These are phyloP conservation scores for Fusarium guadeloupense DNA, from an alignment of 2,329 filamentous ascomycete species.

Conservation along the genomic window DNA sequence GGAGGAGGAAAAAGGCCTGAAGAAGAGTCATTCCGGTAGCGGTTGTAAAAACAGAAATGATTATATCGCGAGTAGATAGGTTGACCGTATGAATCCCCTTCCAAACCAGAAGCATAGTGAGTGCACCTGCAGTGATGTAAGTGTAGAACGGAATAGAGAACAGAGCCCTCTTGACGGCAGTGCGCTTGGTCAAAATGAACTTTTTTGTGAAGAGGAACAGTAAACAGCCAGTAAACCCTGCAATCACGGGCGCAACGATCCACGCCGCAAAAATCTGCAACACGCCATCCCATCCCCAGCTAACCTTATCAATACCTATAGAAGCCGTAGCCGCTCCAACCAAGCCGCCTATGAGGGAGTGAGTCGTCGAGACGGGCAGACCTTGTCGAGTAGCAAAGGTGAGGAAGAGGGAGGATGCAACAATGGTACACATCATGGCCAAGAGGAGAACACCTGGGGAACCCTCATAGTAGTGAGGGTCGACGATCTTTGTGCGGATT, in stretches of 20 bases:
- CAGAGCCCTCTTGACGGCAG: slow-evolving; percentile 48
- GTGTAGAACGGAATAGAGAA: slow-evolving; percentile 51
- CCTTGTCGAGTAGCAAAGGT: slow-evolving; percentile 61
- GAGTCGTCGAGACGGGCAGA: slow-evolving; percentile 64
- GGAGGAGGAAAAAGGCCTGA: slow-evolving; percentile 59
- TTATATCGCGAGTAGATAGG: slow-evolving; percentile 33
- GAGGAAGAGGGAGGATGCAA: slow-evolving; percentile 61
- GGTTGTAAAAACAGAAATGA: slow-evolving; percentile 55
- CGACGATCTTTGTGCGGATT: slow-evolving; percentile 64
- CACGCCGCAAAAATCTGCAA: slow-evolving; percentile 53
- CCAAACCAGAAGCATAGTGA: slow-evolving; percentile 63
- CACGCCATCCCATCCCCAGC: slow-evolving; percentile 51
- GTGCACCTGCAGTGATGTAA: slow-evolving; percentile 49
- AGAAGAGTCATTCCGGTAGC: slow-evolving; percentile 54
- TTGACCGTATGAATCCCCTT: slow-evolving; percentile 47
- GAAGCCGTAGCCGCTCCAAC: slow-evolving; percentile 50
- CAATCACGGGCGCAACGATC: slow-evolving; percentile 49
- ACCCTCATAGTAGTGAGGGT: slow-evolving; percentile 60
- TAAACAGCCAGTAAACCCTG: slow-evolving; percentile 45
- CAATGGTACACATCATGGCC: slow-evolving; percentile 63
- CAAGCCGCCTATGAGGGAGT: slow-evolving; percentile 58
- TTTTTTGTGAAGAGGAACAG: slow-evolving; percentile 50
- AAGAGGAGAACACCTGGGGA: slow-evolving; percentile 64
- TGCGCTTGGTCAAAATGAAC: slow-evolving; percentile 42
- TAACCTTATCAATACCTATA: slow-evolving; percentile 49